Base-by-base conservation (phyloP, 257 asterid genomes). In the Penstemon eatonii region DNA sequence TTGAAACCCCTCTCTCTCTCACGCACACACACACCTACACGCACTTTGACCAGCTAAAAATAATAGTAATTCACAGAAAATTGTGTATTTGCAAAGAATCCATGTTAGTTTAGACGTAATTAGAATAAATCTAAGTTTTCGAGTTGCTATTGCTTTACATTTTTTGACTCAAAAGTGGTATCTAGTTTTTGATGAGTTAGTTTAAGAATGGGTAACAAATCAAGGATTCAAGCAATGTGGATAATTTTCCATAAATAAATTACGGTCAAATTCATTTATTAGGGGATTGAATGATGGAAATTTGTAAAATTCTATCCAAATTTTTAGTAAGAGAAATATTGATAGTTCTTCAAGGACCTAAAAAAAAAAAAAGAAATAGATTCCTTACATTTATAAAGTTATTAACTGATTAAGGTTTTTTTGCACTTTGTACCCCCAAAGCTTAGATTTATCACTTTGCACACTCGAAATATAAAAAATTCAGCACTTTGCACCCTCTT, bases 1-100 rank as follows among this genome's bases (percentile, higher is more conserved):
- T 80, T 82, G 41, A 63, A 74, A 47, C 41, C 69, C 40, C 72
- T 47, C 68, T 39, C 74, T 63, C 69, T 69, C 72, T 44, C 65
- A 53, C 79, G 13, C 59, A 39, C 45, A 57, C 54, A 3, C 54
- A 39, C 69, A 49, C 61, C 54, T 68, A 65, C 74, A 56, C 58
- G 51, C 61, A 67, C 63, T 25, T 25, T 25, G 33, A 25, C 33
- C 33, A 25, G 33, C 33, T 25, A 25, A 25, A 25, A 25, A 1
- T 25, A 25, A 0, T 25, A 25, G 33, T 25, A 25, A 25, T 25
- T 25, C 33, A 25, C 33, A 25, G 33, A 25, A 25, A 25, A 25
- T 25, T 25, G 33, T 25, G 33, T 25, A 25, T 25, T 25, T 25
- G 18, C 4, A 49, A 9, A 49, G 18, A 49, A 49, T 49, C 15